Percentiles rank a stretch among this genome's conserved stretches.
Evolutionary conservation across 106 monocot species (phyloP).

Genomic region (Dendrobium catenatum): DNA sequence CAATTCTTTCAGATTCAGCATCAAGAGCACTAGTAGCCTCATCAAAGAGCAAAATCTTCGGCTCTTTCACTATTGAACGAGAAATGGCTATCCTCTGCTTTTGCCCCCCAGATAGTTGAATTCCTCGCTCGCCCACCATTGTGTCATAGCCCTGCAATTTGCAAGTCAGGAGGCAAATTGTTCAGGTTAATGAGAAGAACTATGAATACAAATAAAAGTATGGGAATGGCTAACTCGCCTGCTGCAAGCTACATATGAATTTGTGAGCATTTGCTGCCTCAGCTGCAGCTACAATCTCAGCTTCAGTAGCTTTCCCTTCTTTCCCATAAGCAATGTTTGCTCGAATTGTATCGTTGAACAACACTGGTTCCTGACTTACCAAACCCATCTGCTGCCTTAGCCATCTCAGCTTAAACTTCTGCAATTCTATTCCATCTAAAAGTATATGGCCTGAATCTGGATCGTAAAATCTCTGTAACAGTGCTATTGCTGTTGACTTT

Average conservation of each 20-base stretch:
- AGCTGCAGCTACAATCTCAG: slow-evolving; percentile 12
- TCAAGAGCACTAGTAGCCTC: slow-evolving; percentile 5
- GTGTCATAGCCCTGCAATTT: slow-evolving; percentile 6
- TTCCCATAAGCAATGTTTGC: slow-evolving; percentile 20
- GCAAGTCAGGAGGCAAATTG: neutral
- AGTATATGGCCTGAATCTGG: slow-evolving; percentile 14
- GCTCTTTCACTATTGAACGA: neutral
- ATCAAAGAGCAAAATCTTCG: slow-evolving; percentile 2
- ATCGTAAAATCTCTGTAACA: slow-evolving; percentile 24
- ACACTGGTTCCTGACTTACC: slow-evolving; percentile 14
- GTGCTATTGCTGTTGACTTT: slow-evolving; percentile 12
- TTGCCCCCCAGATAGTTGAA: neutral
- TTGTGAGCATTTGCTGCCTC: slow-evolving; percentile 15
- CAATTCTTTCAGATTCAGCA: slow-evolving; percentile 8
- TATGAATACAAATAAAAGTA: neutral
- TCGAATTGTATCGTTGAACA: slow-evolving; percentile 27
- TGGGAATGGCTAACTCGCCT: neutral
- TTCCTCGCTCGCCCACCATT: slow-evolving; percentile 4
- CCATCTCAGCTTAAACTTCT: slow-evolving; percentile 12
- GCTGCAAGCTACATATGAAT: slow-evolving; percentile 14
- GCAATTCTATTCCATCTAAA: slow-evolving; percentile 8
- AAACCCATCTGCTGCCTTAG: slow-evolving; percentile 22
- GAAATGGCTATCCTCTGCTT: slow-evolving; percentile 1
- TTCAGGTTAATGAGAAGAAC: neutral
- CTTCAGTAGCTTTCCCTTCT: slow-evolving; percentile 7